These are phyloP conservation scores for Berberis vulgaris DNA, from an alignment of 164 flowering plant species.

Conservation along the genomic window DNA sequence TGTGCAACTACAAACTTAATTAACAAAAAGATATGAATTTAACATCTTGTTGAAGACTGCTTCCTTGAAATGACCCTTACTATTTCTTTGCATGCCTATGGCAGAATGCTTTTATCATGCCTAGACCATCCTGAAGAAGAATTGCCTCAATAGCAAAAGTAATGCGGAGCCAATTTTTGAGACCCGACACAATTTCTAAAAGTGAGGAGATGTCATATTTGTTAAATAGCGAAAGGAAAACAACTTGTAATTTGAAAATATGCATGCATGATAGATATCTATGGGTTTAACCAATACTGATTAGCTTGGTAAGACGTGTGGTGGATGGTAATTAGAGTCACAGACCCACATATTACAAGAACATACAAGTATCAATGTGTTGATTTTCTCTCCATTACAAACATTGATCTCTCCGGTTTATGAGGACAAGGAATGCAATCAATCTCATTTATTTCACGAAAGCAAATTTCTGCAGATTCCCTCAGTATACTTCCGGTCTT, in stretches of 20 bases:
- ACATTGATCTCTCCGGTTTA: conserved; percentile 35
- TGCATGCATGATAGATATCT: conserved; percentile 24
- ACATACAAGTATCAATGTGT: background rate
- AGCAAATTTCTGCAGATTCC: conserved; percentile 42
- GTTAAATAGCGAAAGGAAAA: too few relatives aligned
- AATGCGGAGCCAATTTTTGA: conserved; percentile 18
- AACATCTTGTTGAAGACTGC: background rate
- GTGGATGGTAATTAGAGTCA: background rate
- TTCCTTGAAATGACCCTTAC: too few relatives aligned
- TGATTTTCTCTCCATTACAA: conserved; percentile 27
- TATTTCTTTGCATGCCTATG: conserved; percentile 14
- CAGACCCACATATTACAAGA: background rate
- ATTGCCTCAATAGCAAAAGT: conserved; percentile 14
- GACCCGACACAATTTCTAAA: conserved; percentile 11
- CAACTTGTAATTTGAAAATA: background rate
- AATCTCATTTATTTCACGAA: conserved; percentile 19
- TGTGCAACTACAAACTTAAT: too few relatives aligned
- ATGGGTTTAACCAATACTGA: conserved; percentile 35
- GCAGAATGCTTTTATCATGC: conserved; percentile 14
- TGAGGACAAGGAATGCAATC: conserved; percentile 28
- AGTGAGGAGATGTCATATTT: background rate
- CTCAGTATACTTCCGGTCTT: conserved; percentile 33
- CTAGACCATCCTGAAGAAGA: conserved; percentile 10
- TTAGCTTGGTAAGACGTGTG: conserved; percentile 9
- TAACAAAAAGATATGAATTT: background rate